phyloP scores from a whole-genome alignment of 768 basidiomycete species.

The Xanthoconium purpureum region DNA sequence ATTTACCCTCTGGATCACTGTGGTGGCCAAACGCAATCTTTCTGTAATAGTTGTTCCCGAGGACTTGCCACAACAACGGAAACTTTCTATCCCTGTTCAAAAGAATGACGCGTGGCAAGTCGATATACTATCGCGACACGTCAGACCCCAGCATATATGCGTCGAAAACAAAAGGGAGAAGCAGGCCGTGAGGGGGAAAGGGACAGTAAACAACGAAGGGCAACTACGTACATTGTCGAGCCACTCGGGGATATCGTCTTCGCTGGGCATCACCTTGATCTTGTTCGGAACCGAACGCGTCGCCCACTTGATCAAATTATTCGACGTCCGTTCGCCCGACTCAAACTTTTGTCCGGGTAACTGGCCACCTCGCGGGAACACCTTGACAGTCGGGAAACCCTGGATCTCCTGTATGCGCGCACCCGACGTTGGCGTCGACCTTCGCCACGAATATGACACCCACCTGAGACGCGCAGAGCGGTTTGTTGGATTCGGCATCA shows the following conservation, averaged over 20 bases:
- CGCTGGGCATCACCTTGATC: slow-evolving; percentile 55
- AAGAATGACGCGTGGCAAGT: slow-evolving; percentile 58
- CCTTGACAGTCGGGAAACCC: slow-evolving; percentile 94
- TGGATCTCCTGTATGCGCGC: slow-evolving; percentile 55
- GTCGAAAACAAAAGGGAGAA: background rate
- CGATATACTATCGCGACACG: slow-evolving; percentile 30
- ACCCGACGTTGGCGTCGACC: background rate
- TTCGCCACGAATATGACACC: background rate
- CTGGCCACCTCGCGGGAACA: slow-evolving; percentile 75
- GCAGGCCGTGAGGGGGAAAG: background rate
- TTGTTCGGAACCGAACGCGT: slow-evolving; percentile 70
- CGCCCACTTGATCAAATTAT: slow-evolving; percentile 72
- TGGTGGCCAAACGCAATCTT: slow-evolving; percentile 61
- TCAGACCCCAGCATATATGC: background rate
- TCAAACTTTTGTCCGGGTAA: slow-evolving; percentile 65
- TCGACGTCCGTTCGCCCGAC: slow-evolving; percentile 64
- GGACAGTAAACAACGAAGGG: background rate
- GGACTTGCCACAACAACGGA: slow-evolving; percentile 77
- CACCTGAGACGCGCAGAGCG: slow-evolving; percentile 77
- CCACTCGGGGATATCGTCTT: slow-evolving; percentile 64
- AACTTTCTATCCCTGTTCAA: slow-evolving; percentile 73
- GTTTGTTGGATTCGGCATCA: slow-evolving; percentile 77
- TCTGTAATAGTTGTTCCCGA: slow-evolving; percentile 68
- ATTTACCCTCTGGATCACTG: slow-evolving; percentile 62
- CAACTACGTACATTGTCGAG: slow-evolving; percentile 56